These are phyloP conservation scores for Podaxis sp. DNA, from an alignment of 768 basidiomycete genomes.

Conservation along the genomic window DNA sequence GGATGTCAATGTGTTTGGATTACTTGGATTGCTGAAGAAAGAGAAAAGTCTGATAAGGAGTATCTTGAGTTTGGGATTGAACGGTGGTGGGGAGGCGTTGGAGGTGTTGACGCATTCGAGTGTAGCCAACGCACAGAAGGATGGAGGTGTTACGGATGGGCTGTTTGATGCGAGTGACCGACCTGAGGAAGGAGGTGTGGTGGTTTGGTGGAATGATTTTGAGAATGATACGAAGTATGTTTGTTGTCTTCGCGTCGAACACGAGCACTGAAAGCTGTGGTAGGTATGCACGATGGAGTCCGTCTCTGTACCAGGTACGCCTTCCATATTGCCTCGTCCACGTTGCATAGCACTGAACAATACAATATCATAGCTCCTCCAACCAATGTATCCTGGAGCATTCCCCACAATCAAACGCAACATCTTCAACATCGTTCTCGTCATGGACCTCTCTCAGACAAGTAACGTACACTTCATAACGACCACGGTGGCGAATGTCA, in stretches of 20 bases:
- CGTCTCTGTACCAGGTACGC: conserved; percentile 52
- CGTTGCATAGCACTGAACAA: not conserved
- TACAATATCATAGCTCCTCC: conserved; percentile 55
- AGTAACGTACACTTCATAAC: conserved; percentile 62
- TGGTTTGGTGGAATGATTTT: conserved; percentile 91
- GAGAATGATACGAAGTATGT: conserved; percentile 74
- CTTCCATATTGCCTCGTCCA: not conserved
- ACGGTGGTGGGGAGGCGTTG: conserved; percentile 58
- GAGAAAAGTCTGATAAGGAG: conserved; percentile 65
- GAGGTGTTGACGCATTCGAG: conserved; percentile 67
- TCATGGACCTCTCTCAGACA: conserved; percentile 74
- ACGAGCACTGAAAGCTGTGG: not conserved
- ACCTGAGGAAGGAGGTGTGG: conserved; percentile 68
- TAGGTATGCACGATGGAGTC: conserved; percentile 53
- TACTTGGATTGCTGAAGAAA: conserved; percentile 70
- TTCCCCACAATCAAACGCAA: conserved; percentile 76
- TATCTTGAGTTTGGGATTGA: conserved; percentile 62
- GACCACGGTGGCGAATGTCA: conserved; percentile 64
- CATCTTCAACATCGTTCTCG: conserved; percentile 79
- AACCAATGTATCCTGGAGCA: conserved; percentile 78
- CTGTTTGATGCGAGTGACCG: conserved; percentile 93
- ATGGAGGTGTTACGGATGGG: conserved; percentile 56
- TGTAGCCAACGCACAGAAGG: conserved; percentile 52
- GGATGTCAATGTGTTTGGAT: conserved; percentile 70
- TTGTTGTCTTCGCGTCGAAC: conserved; percentile 11